Evolutionary conservation across 108 stramenopile genomes (phyloP), one percentile per base, ranked within the genome.

Genomic region (Cyclotella sp.): DNA sequence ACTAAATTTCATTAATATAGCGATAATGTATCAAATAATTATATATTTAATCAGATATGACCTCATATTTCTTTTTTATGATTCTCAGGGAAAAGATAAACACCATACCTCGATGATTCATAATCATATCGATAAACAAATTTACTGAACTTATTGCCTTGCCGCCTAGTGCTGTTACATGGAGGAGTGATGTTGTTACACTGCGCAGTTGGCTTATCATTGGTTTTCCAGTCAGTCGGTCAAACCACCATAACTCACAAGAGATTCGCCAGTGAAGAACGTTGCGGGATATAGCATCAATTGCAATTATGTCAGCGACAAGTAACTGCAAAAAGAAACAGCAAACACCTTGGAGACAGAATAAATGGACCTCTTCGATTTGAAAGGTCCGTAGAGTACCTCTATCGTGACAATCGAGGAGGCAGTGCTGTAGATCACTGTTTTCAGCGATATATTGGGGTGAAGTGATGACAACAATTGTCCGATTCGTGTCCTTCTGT

Each of bases 311-410:
- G 12, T 57, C 22, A 24, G 55, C 55, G 12, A 21, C 55, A 26
- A 57, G 8, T 22, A 57, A 57, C 22, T 57, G 55, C n/a, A 57
- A 24, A 19, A 57, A 54, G 18, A 57, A 57, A 24, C 55, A 57
- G 24, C 24, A 1, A 24, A 57, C 55, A 12, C 55, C 55, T 2
- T 57, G 55, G 12, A 57, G 55, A 24, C 55, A 57, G 8, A 22
- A 22, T 2, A 57, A 22, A 57, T 57, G 55, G 1, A 22, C 55
- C 55, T 57, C 55, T 4, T 57, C 55, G 24, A 57, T 24, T 8
- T 57, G 55, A 12, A 57, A 12, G n/a, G 55, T 22, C 1, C 55
- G 19, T n/a, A 57, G 55, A 12, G 55, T 34, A 5, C 55, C 55
- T 24, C 55, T 21, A 8, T 26, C 24, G 55, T 12, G 24, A 8